These are phyloP conservation scores for Metschnikowia hibisci DNA, from an alignment of 805 yeast species.

Conservation along the genomic window DNA sequence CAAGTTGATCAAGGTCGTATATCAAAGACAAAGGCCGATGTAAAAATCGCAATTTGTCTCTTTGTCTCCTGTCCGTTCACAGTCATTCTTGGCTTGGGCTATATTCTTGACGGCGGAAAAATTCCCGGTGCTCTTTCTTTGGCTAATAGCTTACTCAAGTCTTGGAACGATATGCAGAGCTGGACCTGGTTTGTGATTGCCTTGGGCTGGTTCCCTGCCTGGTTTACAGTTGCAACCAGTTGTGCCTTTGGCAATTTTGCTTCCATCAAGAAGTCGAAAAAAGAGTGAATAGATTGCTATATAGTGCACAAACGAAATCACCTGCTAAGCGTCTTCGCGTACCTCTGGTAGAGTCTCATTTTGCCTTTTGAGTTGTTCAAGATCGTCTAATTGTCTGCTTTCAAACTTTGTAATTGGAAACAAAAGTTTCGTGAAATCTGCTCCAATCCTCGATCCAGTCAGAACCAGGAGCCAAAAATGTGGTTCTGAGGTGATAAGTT, in stretches of 20 bases:
- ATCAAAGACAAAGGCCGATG: constrained; percentile 11
- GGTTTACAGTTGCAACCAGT: constrained; percentile 47
- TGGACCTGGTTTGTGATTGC: constrained; percentile 83
- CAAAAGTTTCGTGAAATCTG: constrained; percentile 71
- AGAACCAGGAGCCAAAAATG: constrained; percentile 92
- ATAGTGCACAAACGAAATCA: neutral
- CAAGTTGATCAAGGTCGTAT: constrained; percentile 8
- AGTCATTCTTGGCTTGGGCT: constrained; percentile 23
- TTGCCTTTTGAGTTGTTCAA: no score
- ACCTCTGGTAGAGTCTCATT: no score
- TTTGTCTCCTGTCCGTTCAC: constrained; percentile 51
- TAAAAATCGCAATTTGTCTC: constrained; percentile 34
- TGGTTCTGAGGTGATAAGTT: constrained; percentile 91
- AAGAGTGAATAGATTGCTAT: neutral
- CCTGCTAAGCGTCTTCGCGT: neutral
- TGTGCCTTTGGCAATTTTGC: constrained; percentile 29
- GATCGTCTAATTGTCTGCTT: neutral
- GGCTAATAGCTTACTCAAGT: constrained; percentile 50
- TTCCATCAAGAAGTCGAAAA: neutral
- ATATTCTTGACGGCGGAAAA: constrained; percentile 23
- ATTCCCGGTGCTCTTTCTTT: constrained; percentile 37
- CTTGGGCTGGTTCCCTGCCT: constrained; percentile 79
- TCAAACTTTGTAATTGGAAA: constrained; percentile 43
- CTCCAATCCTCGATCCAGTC: constrained; percentile 84
- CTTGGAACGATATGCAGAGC: constrained; percentile 67